Evolutionary conservation across 2,329 filamentous ascomycete species (phyloP).

Genomic region (Neonectria punicea): DNA sequence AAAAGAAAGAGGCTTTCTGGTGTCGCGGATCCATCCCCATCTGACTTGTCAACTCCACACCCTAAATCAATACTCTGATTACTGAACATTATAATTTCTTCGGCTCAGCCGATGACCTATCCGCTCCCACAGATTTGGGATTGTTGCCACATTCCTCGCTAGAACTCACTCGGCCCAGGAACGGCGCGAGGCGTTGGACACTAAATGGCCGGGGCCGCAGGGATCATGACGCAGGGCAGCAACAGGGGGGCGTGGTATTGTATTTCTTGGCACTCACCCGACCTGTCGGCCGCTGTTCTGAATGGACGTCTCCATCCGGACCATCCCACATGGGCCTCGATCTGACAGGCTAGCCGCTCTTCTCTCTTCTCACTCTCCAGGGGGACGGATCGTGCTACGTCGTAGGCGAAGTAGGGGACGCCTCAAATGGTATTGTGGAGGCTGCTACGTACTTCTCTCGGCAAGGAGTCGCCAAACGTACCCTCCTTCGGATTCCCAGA

Average conservation of each 20-base stretch:
- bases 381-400: neutral
- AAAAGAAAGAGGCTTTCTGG: neutral
- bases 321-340: neutral
- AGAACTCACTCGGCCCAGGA: neutral
- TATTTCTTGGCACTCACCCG: neutral
- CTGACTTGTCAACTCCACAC: neutral
- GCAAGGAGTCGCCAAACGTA: neutral
- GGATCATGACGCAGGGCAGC: neutral
- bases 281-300: neutral
- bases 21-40: neutral
- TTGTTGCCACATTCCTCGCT: neutral
- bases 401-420: neutral
- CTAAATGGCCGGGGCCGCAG: neutral
- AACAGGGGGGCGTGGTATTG: neutral
- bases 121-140: neutral
- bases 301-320: neutral
- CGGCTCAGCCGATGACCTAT: neutral
- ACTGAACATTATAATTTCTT: neutral
- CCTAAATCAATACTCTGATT: neutral
- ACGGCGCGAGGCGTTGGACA: neutral
- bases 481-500: neutral
- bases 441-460: neutral
- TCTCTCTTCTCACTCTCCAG: neutral
- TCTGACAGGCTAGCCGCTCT: neutral
- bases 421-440: neutral